Percentiles rank a stretch among this genome's conserved stretches.
Evolutionary conservation across 352 stramenopile genomes (phyloP).

Genomic region (Globisporangium alternatum): DNA sequence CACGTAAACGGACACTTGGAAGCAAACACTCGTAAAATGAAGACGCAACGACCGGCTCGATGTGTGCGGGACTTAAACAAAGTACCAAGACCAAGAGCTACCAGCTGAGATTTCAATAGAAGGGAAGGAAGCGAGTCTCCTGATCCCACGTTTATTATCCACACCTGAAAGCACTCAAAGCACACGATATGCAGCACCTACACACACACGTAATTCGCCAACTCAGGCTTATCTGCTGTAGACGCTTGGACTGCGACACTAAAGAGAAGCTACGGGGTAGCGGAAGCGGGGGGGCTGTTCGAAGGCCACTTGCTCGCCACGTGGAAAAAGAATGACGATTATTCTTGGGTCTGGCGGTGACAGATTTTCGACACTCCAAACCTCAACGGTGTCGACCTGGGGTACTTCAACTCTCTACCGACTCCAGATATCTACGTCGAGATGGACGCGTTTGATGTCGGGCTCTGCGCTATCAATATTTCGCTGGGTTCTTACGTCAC

Average conservation of each 20-base stretch:
- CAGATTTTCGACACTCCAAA: no score
- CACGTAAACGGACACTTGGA: no score
- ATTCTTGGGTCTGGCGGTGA: no score
- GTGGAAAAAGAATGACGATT: no score
- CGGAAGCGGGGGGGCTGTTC: no score
- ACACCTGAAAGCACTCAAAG: neutral
- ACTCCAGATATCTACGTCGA: no score
- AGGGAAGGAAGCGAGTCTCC: neutral
- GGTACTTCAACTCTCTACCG: no score
- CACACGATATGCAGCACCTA: neutral
- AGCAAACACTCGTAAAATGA: neutral
- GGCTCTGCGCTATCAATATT: no score
- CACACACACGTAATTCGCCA: neutral
- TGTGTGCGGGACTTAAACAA: neutral
- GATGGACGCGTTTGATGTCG: no score
- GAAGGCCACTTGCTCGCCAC: no score
- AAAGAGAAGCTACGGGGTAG: neutral
- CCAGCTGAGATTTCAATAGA: neutral
- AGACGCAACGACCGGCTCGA: neutral
- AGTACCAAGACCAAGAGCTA: neutral
- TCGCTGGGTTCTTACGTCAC: no score
- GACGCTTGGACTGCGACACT: neutral
- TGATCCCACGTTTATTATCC: neutral
- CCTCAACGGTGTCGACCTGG: no score
- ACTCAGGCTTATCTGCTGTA: neutral